Percentiles rank a stretch among this genome's conserved stretches.
Evolutionary conservation across 1,139 yeast genomes (phyloP).

Genomic region (Hemisphaericaspora xylofermentans): DNA sequence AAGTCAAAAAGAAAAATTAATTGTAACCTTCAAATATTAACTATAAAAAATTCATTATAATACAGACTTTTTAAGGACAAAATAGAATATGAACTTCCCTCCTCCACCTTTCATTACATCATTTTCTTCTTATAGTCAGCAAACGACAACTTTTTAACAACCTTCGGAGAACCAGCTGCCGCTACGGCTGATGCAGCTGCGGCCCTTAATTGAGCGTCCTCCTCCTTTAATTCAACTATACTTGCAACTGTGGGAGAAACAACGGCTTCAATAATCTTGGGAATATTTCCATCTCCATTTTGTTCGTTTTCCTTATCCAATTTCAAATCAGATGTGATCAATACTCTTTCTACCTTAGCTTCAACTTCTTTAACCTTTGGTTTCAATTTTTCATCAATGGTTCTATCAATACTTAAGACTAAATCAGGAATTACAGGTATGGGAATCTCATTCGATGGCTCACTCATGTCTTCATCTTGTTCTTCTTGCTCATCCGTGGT

Average conservation of each 20-base stretch:
- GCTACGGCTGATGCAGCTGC: constrained; percentile 8
- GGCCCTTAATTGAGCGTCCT: constrained; percentile 2
- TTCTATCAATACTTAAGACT: constrained; percentile 23
- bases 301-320: constrained; percentile 3
- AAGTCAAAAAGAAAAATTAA: too few relatives aligned
- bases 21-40: not conserved
- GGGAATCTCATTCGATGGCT: constrained; percentile 13
- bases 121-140: constrained; percentile 80
- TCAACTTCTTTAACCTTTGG: constrained; percentile 14
- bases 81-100: not conserved
- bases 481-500: not conserved
- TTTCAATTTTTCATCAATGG: constrained; percentile 25
- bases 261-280: constrained; percentile 2
- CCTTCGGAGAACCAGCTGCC: constrained; percentile 23
- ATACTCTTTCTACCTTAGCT: constrained; percentile 8
- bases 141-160: constrained; percentile 70
- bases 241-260: constrained; percentile 12
- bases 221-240: constrained; percentile 1
- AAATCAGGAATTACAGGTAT: constrained; percentile 25
- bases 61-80: not conserved
- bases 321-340: constrained; percentile 2
- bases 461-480: constrained; percentile 7
- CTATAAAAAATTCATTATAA: too few relatives aligned
- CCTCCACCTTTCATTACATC: constrained; percentile 26
- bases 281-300: not conserved